Evolutionary conservation across 768 basidiomycete species (phyloP).

Genomic region (Dacryopinax spathularia): DNA sequence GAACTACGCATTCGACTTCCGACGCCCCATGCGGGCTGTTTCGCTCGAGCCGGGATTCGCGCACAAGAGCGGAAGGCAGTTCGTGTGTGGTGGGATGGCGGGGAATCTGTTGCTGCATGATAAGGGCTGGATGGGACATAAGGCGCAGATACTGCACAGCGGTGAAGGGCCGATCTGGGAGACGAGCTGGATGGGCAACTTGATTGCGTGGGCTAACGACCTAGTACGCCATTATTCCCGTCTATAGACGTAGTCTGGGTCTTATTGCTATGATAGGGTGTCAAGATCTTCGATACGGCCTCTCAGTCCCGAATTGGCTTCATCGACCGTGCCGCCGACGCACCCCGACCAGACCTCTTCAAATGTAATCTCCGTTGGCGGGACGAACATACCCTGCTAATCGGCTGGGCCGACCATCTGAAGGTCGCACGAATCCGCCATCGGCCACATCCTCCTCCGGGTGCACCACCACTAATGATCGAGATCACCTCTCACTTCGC

Average conservation of each 20-base stretch:
- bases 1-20: slow-evolving; percentile 75
- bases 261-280: slow-evolving; percentile 40
- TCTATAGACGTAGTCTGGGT: background rate
- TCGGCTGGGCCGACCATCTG: slow-evolving; percentile 88
- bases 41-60: slow-evolving; percentile 84
- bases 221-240: slow-evolving; percentile 35
- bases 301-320: slow-evolving; percentile 67
- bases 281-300: slow-evolving; percentile 79
- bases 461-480: slow-evolving; percentile 44
- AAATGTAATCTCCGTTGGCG: slow-evolving; percentile 87
- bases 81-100: slow-evolving; percentile 85
- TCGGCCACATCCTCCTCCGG: slow-evolving; percentile 26
- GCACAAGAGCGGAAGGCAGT: slow-evolving; percentile 56
- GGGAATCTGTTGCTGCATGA: slow-evolving; percentile 77
- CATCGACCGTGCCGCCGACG: slow-evolving; percentile 67
- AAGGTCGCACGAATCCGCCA: slow-evolving; percentile 72
- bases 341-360: slow-evolving; percentile 88
- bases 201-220: slow-evolving; percentile 97
- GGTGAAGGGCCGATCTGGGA: slow-evolving; percentile 95
- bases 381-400: slow-evolving; percentile 76
- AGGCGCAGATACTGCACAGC: slow-evolving; percentile 64
- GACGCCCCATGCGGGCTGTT: slow-evolving; percentile 79
- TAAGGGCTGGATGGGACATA: slow-evolving; percentile 94
- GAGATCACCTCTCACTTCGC: slow-evolving; percentile 88
- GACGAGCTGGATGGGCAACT: slow-evolving; percentile 64